Conservation (phyloP, 2,329 filamentous ascomycete species). For the Coniochaeta ligniaria region DNA sequence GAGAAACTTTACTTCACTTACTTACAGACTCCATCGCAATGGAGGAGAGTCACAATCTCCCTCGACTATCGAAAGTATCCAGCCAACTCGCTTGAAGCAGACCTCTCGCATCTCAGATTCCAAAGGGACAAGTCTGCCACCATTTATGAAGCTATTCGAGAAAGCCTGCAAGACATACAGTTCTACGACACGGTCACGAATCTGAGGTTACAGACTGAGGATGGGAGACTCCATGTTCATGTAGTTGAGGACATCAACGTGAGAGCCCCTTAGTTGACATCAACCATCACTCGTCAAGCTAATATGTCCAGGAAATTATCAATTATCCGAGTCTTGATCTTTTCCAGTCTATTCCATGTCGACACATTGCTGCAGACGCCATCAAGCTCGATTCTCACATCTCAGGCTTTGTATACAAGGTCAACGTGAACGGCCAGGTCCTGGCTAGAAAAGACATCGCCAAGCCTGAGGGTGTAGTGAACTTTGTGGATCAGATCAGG, state of each 20-base stretch:
- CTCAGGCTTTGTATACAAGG: slow-evolving; percentile 98
- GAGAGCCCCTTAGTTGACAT: slow-evolving; percentile 1
- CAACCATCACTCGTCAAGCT: neutral
- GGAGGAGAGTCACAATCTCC: slow-evolving; percentile 86
- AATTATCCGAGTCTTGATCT: slow-evolving; percentile 68
- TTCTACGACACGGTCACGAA: slow-evolving; percentile 97
- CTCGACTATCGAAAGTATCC: slow-evolving; percentile 83
- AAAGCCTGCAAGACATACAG: slow-evolving; percentile 83
- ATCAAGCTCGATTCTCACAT: slow-evolving; percentile 85
- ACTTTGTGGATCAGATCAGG: slow-evolving; percentile 96
- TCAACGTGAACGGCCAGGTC: slow-evolving; percentile 57
- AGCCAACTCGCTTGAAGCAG: slow-evolving; percentile 75
- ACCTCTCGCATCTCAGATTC: slow-evolving; percentile 68
- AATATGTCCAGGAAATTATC: slow-evolving; percentile 64
- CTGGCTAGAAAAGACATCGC: slow-evolving; percentile 98
- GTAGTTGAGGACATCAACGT: slow-evolving; percentile 92
- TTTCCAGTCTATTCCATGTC: slow-evolving; percentile 65
- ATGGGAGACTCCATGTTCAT: slow-evolving; percentile 86
- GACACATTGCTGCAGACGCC: slow-evolving; percentile 61
- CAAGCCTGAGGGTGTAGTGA: slow-evolving; percentile 87
- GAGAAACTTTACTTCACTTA: slow-evolving; percentile 99
- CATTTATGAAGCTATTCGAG: slow-evolving; percentile 90
- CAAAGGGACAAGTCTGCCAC: slow-evolving; percentile 89
- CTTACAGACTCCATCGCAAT: slow-evolving; percentile 68
- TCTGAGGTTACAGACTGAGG: slow-evolving; percentile 84